Conservation (phyloP, 257 asterid species). For the Buddleja alternifolia region DNA sequence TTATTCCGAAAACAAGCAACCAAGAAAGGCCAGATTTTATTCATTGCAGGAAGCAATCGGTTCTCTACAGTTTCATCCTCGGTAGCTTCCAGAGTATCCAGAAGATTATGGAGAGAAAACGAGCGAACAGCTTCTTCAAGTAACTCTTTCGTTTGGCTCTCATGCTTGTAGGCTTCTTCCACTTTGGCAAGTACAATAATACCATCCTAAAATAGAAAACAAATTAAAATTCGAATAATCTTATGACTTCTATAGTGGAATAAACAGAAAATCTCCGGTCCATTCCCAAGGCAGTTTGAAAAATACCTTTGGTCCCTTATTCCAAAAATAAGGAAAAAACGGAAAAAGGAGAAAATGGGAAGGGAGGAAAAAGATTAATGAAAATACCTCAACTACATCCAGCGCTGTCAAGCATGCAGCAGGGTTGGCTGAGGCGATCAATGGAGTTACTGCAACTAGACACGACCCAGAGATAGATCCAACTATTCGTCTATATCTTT, state of each 20-base stretch:
- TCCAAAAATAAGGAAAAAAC: too few species aligned
- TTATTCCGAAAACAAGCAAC: slow-evolving; percentile 77
- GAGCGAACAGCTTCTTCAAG: slow-evolving; percentile 52
- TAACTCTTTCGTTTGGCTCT: slow-evolving; percentile 68
- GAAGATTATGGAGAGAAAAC: slow-evolving; percentile 58
- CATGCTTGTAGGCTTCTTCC: slow-evolving; percentile 85
- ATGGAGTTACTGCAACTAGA: slow-evolving; percentile 73
- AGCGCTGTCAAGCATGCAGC: slow-evolving; percentile 76
- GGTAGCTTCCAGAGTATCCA: slow-evolving; percentile 64
- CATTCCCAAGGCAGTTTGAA: not conserved
- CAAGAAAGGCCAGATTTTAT: slow-evolving; percentile 95
- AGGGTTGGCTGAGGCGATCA: slow-evolving; percentile 75
- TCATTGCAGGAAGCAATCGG: slow-evolving; percentile 91
- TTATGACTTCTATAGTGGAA: not conserved
- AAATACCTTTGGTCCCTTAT: too few species aligned
- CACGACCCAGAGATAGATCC: slow-evolving; percentile 91
- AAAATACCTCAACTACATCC: slow-evolving; percentile 68
- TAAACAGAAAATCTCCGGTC: slow-evolving; percentile 3
- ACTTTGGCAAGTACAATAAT: slow-evolving; percentile 68
- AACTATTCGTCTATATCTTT: slow-evolving; percentile 74
- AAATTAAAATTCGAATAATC: not conserved
- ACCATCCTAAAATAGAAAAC: slow-evolving; percentile 61
- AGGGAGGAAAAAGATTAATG: too few species aligned
- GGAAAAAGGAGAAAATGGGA: too few species aligned
- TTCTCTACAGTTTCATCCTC: slow-evolving; percentile 82